These are phyloP conservation scores for Stagonosporopsis rhizophila DNA, from an alignment of 2,329 filamentous ascomycete species.

Conservation along the genomic window DNA sequence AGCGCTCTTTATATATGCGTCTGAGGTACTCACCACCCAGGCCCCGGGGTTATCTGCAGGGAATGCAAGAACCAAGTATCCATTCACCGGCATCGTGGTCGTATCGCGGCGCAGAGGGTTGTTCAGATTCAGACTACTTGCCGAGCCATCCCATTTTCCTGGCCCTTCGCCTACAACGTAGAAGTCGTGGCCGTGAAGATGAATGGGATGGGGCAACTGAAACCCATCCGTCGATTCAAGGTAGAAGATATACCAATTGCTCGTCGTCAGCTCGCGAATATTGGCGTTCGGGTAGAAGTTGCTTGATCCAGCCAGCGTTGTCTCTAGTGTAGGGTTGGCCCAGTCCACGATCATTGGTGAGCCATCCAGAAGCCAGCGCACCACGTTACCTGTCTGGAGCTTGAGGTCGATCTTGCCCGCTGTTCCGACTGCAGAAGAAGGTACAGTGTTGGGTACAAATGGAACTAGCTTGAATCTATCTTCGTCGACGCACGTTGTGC, in stretches of 20 bases:
- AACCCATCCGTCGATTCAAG: conserved; percentile 51
- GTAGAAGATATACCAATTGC: conserved; percentile 57
- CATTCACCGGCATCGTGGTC: conserved; percentile 44
- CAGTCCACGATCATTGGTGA: conserved; percentile 51
- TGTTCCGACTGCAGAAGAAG: conserved; percentile 39
- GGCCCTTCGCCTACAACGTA: conserved; percentile 50
- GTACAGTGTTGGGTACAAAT: conserved; percentile 51
- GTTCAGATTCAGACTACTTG: conserved; percentile 42
- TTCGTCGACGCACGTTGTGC: conserved; percentile 51
- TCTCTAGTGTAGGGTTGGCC: conserved; percentile 54
- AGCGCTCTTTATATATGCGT: neutral
- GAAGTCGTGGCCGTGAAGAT: conserved; percentile 54
- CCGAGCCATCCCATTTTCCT: conserved; percentile 45
- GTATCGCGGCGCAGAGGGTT: conserved; percentile 52
- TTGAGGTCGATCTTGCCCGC: conserved; percentile 38
- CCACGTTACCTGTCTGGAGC: conserved; percentile 42
- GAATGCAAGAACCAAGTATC: conserved; percentile 61
- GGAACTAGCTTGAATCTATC: conserved; percentile 42
- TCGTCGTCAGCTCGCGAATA: conserved; percentile 36
- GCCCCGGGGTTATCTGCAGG: conserved; percentile 60
- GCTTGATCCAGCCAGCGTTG: conserved; percentile 46
- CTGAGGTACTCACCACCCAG: conserved; percentile 32
- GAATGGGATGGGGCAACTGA: conserved; percentile 51
- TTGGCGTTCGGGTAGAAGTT: conserved; percentile 38
- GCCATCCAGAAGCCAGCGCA: conserved; percentile 54